phyloP scores from a whole-genome alignment of 176 grass and related monocot genomes.

The Dactylis glomerata region DNA sequence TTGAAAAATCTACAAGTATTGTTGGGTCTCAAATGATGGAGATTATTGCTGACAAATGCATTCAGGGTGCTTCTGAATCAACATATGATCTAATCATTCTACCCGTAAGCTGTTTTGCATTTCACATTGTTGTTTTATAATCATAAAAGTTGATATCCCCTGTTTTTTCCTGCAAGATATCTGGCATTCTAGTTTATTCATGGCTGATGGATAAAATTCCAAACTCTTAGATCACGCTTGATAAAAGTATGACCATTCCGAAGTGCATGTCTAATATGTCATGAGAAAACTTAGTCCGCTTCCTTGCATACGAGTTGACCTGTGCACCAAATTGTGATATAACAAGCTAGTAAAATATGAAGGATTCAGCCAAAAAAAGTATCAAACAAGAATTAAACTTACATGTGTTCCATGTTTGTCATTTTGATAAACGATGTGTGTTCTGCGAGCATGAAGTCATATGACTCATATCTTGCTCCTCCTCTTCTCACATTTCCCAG shows the following conservation, averaged over 20 bases:
- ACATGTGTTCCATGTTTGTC: neutral
- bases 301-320: neutral
- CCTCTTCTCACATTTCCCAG: neutral
- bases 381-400: slow-evolving; percentile 14
- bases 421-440: neutral
- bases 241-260: neutral
- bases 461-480: neutral
- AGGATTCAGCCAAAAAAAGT: neutral
- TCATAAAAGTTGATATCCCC: neutral
- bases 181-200: slow-evolving; percentile 7
- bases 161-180: slow-evolving; percentile 26
- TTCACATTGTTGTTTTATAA: slow-evolving; percentile 23
- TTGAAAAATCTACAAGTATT: slow-evolving; percentile 61
- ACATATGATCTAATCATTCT: slow-evolving; percentile 92
- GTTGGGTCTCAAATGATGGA: slow-evolving; percentile 64
- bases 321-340: neutral
- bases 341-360: slow-evolving; percentile 8
- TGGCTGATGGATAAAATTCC: neutral
- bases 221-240: neutral
- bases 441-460: slow-evolving; percentile 20
- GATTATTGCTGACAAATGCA: slow-evolving; percentile 72
- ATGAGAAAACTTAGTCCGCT: neutral
- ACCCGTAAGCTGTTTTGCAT: slow-evolving; percentile 59
- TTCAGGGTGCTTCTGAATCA: slow-evolving; percentile 57
- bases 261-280: slow-evolving; percentile 16